These are phyloP conservation scores for Boletus sensibilis DNA, from an alignment of 768 basidiomycete genomes.

Conservation along the genomic window DNA sequence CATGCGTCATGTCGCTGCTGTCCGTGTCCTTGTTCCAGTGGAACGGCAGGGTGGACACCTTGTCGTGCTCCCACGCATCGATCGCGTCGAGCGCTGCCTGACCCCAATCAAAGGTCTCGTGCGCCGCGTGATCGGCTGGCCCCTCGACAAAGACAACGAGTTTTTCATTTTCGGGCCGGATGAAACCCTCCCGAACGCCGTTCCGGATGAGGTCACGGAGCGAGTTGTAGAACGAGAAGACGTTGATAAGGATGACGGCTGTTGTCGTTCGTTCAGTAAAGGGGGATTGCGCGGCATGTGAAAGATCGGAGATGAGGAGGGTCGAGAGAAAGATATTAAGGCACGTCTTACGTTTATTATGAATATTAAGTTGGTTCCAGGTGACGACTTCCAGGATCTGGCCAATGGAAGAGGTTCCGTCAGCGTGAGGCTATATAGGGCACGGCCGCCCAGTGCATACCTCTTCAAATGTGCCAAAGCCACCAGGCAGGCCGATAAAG, in stretches of 20 bases:
- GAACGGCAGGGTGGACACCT: slow-evolving; percentile 38
- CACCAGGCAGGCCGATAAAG: slow-evolving; percentile 90
- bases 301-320: slow-evolving; percentile 1
- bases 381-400: slow-evolving; percentile 90
- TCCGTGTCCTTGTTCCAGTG: slow-evolving; percentile 49
- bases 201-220: slow-evolving; percentile 72
- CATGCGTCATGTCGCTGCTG: slow-evolving; percentile 30
- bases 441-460: slow-evolving; percentile 26
- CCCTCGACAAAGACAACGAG: slow-evolving; percentile 79
- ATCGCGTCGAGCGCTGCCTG: slow-evolving; percentile 62
- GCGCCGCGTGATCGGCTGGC: slow-evolving; percentile 49
- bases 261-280: not conserved
- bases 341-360: slow-evolving; percentile 66
- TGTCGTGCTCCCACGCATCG: slow-evolving; percentile 51
- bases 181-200: slow-evolving; percentile 72
- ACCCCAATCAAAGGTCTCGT: slow-evolving; percentile 77
- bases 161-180: slow-evolving; percentile 55
- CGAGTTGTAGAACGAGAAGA: slow-evolving; percentile 79
- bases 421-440: not conserved
- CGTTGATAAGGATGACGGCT: slow-evolving; percentile 89
- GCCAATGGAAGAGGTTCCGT: slow-evolving; percentile 1
- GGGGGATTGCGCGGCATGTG: not conserved
- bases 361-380: slow-evolving; percentile 91
- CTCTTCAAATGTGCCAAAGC: slow-evolving; percentile 96
- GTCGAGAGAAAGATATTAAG: not conserved